Percentiles rank a stretch among this genome's conserved stretches.
Conservation (phyloP, 495 filamentous ascomycete genomes). For the Talaromyces stipitatus region DNA sequence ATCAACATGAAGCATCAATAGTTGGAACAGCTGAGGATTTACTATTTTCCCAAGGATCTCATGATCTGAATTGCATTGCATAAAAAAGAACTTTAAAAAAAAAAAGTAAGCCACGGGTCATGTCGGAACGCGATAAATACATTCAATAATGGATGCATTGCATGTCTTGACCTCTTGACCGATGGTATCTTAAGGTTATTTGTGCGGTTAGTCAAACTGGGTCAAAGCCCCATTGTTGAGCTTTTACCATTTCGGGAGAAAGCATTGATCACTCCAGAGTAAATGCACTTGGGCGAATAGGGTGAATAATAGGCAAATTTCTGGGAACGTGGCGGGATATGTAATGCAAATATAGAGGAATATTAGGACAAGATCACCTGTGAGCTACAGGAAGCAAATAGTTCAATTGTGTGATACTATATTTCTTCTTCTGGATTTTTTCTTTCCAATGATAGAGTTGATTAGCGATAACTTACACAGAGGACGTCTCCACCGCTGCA, state of each 20-base stretch:
- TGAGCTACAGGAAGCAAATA: background rate
- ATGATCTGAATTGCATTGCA: background rate
- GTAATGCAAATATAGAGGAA: background rate
- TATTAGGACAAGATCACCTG: background rate
- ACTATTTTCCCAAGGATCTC: background rate
- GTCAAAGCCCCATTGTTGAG: no score
- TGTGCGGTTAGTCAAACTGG: background rate
- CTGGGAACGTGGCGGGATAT: background rate
- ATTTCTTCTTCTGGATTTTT: background rate
- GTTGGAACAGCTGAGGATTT: background rate
- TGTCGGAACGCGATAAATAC: background rate
- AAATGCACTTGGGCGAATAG: no score
- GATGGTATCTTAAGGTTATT: background rate
- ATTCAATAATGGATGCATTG: background rate
- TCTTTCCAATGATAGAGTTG: background rate
- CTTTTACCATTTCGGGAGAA: no score
- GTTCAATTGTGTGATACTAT: background rate
- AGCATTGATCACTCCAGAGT: no score
- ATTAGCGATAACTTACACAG: no score
- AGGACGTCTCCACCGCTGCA: no score
- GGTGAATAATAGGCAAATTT: no score
- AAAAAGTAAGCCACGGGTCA: background rate
- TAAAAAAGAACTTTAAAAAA: background rate
- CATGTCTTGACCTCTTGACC: background rate
- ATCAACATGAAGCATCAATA: background rate